A percentile compares a stretch with the other conserved stretches of the same genome.
Evolutionary conservation across 192 early-diverging fungal species (phyloP).

Genomic region (Martensiomyces pterosporus): DNA sequence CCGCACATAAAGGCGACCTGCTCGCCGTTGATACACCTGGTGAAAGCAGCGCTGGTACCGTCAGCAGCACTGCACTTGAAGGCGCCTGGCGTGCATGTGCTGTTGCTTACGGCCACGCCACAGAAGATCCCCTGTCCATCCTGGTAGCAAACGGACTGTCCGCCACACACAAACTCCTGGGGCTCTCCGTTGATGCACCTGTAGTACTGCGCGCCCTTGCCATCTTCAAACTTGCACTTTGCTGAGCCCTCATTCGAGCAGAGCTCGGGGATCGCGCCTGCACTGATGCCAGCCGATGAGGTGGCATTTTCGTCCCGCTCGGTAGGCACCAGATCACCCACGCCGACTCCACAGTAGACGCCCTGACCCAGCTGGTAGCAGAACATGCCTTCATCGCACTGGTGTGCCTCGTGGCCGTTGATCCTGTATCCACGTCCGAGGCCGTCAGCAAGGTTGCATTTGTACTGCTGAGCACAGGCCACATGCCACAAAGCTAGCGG

Average conservation of each 20-base stretch:
- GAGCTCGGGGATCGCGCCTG: not conserved
- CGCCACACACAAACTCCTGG: slow-evolving; percentile 4
- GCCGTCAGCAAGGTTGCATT: slow-evolving; percentile 16
- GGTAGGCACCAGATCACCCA: slow-evolving; percentile 2
- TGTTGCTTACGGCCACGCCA: slow-evolving; percentile 4
- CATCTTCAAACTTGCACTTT: slow-evolving; percentile 7
- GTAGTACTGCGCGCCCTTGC: slow-evolving; percentile 5
- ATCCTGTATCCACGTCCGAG: slow-evolving; percentile 13
- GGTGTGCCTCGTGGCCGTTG: slow-evolving; percentile 6
- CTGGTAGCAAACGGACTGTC: slow-evolving; percentile 18
- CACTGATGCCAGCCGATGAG: not conserved
- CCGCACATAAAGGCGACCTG: slow-evolving; percentile 13
- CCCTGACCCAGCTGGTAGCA: slow-evolving; percentile 23
- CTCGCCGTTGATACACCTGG: slow-evolving; percentile 15
- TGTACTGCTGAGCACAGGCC: slow-evolving; percentile 14
- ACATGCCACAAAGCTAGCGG: slow-evolving; percentile 15
- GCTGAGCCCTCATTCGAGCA: slow-evolving; percentile 12
- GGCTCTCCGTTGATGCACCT: slow-evolving; percentile 13
- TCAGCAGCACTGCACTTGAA: slow-evolving; percentile 15
- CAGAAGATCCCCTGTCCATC: slow-evolving; percentile 14
- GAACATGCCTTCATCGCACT: slow-evolving; percentile 13
- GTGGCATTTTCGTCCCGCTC: not conserved
- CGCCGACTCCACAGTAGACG: slow-evolving; percentile 18
- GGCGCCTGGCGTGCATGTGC: slow-evolving; percentile 10
- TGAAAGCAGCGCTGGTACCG: slow-evolving; percentile 16